phyloP scores from a whole-genome alignment of 2,329 filamentous ascomycete genomes.

The Penicillium sp. region DNA sequence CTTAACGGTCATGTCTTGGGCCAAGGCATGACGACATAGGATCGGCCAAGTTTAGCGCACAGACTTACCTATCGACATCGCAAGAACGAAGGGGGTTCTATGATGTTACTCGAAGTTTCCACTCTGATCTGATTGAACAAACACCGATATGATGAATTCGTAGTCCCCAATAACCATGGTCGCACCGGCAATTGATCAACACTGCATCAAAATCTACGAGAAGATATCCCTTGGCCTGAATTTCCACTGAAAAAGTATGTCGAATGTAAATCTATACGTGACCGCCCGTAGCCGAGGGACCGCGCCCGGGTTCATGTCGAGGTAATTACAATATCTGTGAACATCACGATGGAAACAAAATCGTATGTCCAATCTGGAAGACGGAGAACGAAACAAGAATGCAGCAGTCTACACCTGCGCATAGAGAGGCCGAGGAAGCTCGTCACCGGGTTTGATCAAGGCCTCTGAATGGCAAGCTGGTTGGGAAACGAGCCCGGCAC shows the following conservation, averaged over 20 bases:
- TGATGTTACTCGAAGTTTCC: not conserved
- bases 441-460: constrained; percentile 33
- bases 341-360: not conserved
- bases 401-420: constrained; percentile 28
- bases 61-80: not conserved
- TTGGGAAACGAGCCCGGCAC: constrained; percentile 25
- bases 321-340: constrained; percentile 2
- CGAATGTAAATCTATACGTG: constrained; percentile 5
- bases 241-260: constrained; percentile 3
- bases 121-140: not conserved
- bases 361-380: constrained; percentile 1
- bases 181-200: not conserved
- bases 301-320: not conserved
- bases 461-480: constrained; percentile 26
- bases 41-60: not conserved
- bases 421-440: constrained; percentile 39
- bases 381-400: not conserved
- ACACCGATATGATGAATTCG: not conserved
- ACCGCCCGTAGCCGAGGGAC: not conserved
- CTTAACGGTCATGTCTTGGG: not conserved
- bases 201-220: not conserved
- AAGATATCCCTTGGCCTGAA: not conserved
- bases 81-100: not conserved
- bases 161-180: not conserved
- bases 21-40: constrained; percentile 1